Evolutionary conservation across 768 basidiomycete genomes (phyloP), one percentile per base, ranked within the genome.

Genomic region (Lactarius pseudohatsudake): DNA sequence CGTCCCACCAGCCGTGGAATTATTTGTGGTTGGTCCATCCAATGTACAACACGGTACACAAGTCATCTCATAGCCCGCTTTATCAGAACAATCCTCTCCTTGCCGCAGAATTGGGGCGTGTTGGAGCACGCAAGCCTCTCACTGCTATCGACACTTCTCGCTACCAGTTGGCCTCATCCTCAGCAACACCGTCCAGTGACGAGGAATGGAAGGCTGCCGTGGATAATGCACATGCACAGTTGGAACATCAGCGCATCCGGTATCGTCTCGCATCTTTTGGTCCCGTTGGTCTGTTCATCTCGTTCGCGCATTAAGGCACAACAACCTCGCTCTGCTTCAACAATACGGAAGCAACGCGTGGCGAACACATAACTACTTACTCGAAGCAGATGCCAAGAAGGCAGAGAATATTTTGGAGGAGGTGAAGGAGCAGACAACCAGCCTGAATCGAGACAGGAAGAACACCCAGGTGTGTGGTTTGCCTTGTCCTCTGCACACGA

Each of bases 261-360:
- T 93, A 67, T 60, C 83, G 16, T 41, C 26, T 38, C 22, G 9
- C 26, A 45, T 8, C 13, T 28, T 18, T 18, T 38, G 10, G 41
- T 32, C 28, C 20, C 20, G 36, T 65, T 45, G 34, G 41, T n/a
- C 4, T 43, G 34, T 55, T 65, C 11, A 59, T 54, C 34, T 59
- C 32, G n/a, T 61, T 45, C 47, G 59, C 63, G 9, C 69, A 10
- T 34, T 40, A 58, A 96, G 96, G 69, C 87, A 91, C 71, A 89
- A 87, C 26, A 98, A 97, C 79, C 77, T 93, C 60, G 84, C 88
- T 3, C 79, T 98, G 36, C 77, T 96, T 40, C 88, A 94, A 74
- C 88, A 86, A 40, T 95, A 96, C 73, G 96, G 92, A 4, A 79
- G 89, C 20, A 98, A 98, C 79, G 90, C 91, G 15, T 96, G 92